These are phyloP conservation scores for Sordariomycetes sp. DNA, from an alignment of 2,329 filamentous ascomycete genomes.

Conservation along the genomic window DNA sequence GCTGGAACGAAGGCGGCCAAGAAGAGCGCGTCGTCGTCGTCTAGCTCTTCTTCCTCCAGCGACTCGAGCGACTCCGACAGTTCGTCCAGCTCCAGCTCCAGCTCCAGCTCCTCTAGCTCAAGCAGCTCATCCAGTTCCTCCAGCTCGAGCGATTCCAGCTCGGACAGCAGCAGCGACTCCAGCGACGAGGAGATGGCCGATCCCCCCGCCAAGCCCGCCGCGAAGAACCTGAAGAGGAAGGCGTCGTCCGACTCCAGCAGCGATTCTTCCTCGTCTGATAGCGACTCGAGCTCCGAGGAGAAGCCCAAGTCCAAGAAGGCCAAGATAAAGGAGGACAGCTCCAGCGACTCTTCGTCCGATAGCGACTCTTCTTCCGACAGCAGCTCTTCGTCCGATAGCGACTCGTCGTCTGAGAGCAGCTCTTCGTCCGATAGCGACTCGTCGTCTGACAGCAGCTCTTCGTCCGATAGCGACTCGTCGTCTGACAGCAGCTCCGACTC, in stretches of 20 bases:
- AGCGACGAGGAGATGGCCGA: constrained; percentile 11
- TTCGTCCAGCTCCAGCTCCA: not conserved
- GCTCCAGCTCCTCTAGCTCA: not conserved
- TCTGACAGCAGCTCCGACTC: not conserved
- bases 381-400: not conserved
- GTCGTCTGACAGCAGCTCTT: not conserved
- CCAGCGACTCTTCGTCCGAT: constrained; percentile 6
- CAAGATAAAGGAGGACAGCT: constrained; percentile 17
- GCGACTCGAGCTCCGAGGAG: constrained; percentile 4
- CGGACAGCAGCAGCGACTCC: constrained; percentile 8
- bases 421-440: constrained; percentile 3
- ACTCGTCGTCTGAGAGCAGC: not conserved
- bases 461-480: too few relatives aligned
- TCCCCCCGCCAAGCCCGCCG: constrained; percentile 9
- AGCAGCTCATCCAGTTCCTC: too few relatives aligned
- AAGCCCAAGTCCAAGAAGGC: constrained; percentile 35
- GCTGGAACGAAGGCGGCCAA: not conserved
- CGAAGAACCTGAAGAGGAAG: constrained; percentile 8
- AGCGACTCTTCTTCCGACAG: constrained; percentile 9
- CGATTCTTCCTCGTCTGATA: constrained; percentile 9
- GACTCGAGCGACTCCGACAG: constrained; percentile 7
- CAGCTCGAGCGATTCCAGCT: constrained; percentile 7
- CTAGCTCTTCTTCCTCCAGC: constrained; percentile 10
- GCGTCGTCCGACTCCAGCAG: constrained; percentile 11
- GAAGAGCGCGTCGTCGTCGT: not conserved